Conservation (phyloP, 1,284 basidiomycete genomes). For the Filobasidium uniguttulatum region DNA sequence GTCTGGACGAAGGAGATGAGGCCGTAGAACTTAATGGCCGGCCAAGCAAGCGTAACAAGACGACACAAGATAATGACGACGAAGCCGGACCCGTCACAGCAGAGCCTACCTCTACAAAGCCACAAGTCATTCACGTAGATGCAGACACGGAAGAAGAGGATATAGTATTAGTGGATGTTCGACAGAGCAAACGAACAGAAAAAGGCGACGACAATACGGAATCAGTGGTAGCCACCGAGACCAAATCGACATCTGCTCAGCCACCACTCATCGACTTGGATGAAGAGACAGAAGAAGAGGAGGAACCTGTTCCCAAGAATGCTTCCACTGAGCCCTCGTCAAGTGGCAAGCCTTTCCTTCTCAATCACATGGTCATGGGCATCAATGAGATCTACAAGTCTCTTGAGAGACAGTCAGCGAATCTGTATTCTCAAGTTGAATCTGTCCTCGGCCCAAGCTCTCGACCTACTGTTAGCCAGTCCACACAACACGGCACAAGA, state of each 20-base stretch:
- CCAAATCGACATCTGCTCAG: neutral
- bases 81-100: too few species aligned
- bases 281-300: too few species aligned
- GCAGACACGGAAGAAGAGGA: too few species aligned
- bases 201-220: too few species aligned
- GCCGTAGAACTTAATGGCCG: too few species aligned
- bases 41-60: too few species aligned
- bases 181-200: too few species aligned
- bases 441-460: neutral
- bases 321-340: neutral
- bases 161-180: too few species aligned
- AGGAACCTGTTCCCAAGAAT: neutral
- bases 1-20: too few species aligned
- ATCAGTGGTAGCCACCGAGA: neutral
- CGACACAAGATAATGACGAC: too few species aligned
- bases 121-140: too few species aligned
- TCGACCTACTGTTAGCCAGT: neutral
- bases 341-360: slow-evolving; percentile 35
- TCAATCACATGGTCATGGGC: slow-evolving; percentile 50
- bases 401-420: slow-evolving; percentile 49
- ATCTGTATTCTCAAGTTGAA: slow-evolving; percentile 15
- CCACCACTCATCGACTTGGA: neutral
- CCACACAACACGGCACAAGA: neutral
- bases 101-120: too few species aligned
- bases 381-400: slow-evolving; percentile 67